phyloP scores from a whole-genome alignment of 495 filamentous ascomycete species.

The Letharia lupina region DNA sequence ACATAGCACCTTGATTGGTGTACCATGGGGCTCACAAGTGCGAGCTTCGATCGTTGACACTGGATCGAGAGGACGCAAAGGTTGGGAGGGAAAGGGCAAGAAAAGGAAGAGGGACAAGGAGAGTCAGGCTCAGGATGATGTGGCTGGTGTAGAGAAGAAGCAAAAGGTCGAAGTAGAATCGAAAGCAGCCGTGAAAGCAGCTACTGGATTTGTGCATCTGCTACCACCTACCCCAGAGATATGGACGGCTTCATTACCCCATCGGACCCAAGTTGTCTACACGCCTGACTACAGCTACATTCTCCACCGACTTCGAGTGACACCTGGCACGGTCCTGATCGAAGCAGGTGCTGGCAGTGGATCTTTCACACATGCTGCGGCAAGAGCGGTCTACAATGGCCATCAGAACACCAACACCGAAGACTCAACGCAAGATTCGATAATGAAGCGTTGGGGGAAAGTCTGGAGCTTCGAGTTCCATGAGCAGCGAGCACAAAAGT shows the following conservation, averaged over 20 bases:
- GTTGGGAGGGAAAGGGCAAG: constrained; percentile 32
- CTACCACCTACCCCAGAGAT: constrained; percentile 86
- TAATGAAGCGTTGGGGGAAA: constrained; percentile 41
- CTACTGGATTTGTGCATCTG: constrained; percentile 82
- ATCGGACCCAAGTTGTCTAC: constrained; percentile 96
- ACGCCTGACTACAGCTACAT: constrained; percentile 96
- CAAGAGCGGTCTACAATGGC: constrained; percentile 79
- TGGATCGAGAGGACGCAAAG: constrained; percentile 62
- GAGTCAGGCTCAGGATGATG: constrained; percentile 18
- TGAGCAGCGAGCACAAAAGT: constrained; percentile 59
- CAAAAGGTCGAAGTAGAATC: constrained; percentile 12
- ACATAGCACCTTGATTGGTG: constrained; percentile 69
- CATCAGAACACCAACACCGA: constrained; percentile 40
- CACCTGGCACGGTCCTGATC: constrained; percentile 72
- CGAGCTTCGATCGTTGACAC: constrained; percentile 84
- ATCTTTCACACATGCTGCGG: constrained; percentile 87
- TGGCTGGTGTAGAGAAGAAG: constrained; percentile 23
- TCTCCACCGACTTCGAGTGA: constrained; percentile 72
- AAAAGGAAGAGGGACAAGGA: constrained; percentile 49
- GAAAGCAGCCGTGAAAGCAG: constrained; percentile 48
- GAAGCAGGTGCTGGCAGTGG: constrained; percentile 94
- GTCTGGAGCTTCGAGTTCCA: constrained; percentile 96
- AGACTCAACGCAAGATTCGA: neutral
- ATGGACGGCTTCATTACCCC: constrained; percentile 85
- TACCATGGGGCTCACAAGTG: constrained; percentile 88